A percentile compares a stretch with the other conserved stretches of the same genome.
These are phyloP conservation scores for Malus sieversii DNA, from an alignment of 306 rosid genomes.

Conservation along the genomic window DNA sequence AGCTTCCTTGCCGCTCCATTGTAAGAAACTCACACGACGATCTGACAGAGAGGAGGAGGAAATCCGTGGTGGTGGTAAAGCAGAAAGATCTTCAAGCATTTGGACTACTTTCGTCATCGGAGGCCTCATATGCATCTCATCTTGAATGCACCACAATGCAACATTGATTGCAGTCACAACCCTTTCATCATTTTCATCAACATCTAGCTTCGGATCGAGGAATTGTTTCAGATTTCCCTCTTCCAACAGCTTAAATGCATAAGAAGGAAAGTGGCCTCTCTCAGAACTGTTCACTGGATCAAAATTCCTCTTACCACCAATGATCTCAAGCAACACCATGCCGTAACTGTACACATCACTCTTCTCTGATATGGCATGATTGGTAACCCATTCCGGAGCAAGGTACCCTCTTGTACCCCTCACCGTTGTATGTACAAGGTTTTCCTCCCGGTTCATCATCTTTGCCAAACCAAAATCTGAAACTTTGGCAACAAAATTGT, in stretches of 20 bases:
- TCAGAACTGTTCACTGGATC: conserved; percentile 53
- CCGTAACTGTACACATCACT: conserved; percentile 94
- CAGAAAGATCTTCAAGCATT: conserved; percentile 65
- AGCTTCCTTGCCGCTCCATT: conserved; percentile 25
- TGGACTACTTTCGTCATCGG: conserved; percentile 83
- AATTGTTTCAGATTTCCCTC: conserved; percentile 61
- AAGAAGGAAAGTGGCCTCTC: conserved; percentile 73
- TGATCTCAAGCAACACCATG: conserved; percentile 79
- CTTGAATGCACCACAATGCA: conserved; percentile 90
- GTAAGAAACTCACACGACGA: conserved; percentile 1
- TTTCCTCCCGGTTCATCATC: conserved; percentile 83
- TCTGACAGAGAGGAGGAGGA: conserved; percentile 2
- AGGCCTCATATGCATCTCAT: conserved; percentile 80
- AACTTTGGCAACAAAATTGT: conserved; percentile 64
- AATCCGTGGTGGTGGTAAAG: conserved; percentile 3
- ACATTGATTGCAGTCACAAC: conserved; percentile 48
- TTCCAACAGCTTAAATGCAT: conserved; percentile 78
- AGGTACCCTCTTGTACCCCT: conserved; percentile 95
- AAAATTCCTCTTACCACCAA: conserved; percentile 78
- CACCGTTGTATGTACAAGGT: conserved; percentile 84
- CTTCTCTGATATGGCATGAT: conserved; percentile 92
- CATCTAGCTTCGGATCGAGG: conserved; percentile 36
- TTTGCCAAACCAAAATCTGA: conserved; percentile 94
- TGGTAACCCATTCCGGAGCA: conserved; percentile 96
- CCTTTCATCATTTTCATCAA: conserved; percentile 37